Percentiles rank a stretch among this genome's conserved stretches.
Conservation (phyloP, 2,329 filamentous ascomycete genomes). For the Iodosphaeria phyllophila region DNA sequence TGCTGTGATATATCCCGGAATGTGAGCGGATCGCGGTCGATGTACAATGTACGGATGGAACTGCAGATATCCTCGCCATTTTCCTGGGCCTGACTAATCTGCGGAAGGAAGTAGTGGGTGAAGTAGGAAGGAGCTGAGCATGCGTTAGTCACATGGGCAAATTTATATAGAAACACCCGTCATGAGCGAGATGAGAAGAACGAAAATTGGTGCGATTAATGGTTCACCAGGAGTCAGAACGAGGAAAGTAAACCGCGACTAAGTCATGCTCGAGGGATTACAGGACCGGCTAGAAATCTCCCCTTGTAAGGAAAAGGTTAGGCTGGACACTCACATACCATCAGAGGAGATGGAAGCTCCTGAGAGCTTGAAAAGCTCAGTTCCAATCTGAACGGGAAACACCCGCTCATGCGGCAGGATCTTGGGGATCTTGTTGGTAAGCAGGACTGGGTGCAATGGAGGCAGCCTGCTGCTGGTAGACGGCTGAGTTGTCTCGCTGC, state of each 20-base stretch:
- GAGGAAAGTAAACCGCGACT: no score
- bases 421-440: slow-evolving; percentile 29
- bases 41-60: slow-evolving; percentile 66
- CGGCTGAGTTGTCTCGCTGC: no score
- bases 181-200: slow-evolving; percentile 1
- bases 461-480: no score
- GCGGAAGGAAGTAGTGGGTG: slow-evolving; percentile 79
- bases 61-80: slow-evolving; percentile 30
- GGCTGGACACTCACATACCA: no score
- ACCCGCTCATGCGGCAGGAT: slow-evolving; percentile 53
- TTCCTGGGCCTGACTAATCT: slow-evolving; percentile 46
- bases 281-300: no score
- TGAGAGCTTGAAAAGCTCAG: slow-evolving; percentile 53
- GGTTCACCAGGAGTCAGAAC: no score
- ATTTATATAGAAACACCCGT: slow-evolving; percentile 1
- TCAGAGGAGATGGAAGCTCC: slow-evolving; percentile 58
- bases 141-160: slow-evolving; percentile 7
- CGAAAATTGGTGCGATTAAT: no score
- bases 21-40: slow-evolving; percentile 78
- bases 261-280: no score
- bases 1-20: slow-evolving; percentile 82
- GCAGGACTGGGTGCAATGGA: slow-evolving; percentile 13
- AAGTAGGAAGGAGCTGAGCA: slow-evolving; percentile 77
- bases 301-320: no score
- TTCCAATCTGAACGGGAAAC: slow-evolving; percentile 57